Percentiles rank a stretch among this genome's conserved stretches.
These are phyloP conservation scores for Bipolaris bicolor DNA, from an alignment of 2,329 filamentous ascomycete species.

Conservation along the genomic window DNA sequence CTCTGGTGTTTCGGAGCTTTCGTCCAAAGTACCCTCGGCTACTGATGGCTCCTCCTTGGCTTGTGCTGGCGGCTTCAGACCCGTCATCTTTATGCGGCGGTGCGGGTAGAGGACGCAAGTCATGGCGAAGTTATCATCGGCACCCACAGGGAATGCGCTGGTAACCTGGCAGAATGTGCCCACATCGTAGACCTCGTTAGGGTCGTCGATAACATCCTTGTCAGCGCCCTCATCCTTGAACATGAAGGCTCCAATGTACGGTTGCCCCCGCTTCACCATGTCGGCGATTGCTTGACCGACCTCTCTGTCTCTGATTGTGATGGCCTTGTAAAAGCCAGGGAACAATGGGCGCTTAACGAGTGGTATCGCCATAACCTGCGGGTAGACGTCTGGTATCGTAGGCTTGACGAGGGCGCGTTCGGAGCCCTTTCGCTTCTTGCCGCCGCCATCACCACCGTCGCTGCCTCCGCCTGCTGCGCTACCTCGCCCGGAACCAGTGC, in stretches of 20 bases:
- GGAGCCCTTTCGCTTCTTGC: slow-evolving; percentile 74
- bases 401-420: slow-evolving; percentile 85
- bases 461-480: slow-evolving; percentile 63
- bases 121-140: slow-evolving; percentile 79
- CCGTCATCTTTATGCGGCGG: slow-evolving; percentile 88
- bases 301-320: slow-evolving; percentile 91
- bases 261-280: slow-evolving; percentile 95
- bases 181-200: slow-evolving; percentile 91
- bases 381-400: slow-evolving; percentile 90
- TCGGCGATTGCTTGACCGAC: slow-evolving; percentile 93
- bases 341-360: slow-evolving; percentile 93
- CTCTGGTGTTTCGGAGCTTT: slow-evolving; percentile 48
- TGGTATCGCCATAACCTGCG: slow-evolving; percentile 95
- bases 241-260: slow-evolving; percentile 94
- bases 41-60: slow-evolving; percentile 39
- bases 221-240: slow-evolving; percentile 96
- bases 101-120: slow-evolving; percentile 97
- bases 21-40: slow-evolving; percentile 50
- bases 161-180: slow-evolving; percentile 98
- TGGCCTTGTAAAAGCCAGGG: slow-evolving; percentile 98
- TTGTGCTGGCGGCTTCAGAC: slow-evolving; percentile 71
- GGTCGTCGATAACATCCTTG: slow-evolving; percentile 88
- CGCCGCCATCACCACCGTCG: slow-evolving; percentile 60
- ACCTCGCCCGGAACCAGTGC: slow-evolving; percentile 62
- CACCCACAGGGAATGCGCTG: slow-evolving; percentile 85